Conservation (phyloP, 2,329 filamentous ascomycete species). For the Neurospora sp. region DNA sequence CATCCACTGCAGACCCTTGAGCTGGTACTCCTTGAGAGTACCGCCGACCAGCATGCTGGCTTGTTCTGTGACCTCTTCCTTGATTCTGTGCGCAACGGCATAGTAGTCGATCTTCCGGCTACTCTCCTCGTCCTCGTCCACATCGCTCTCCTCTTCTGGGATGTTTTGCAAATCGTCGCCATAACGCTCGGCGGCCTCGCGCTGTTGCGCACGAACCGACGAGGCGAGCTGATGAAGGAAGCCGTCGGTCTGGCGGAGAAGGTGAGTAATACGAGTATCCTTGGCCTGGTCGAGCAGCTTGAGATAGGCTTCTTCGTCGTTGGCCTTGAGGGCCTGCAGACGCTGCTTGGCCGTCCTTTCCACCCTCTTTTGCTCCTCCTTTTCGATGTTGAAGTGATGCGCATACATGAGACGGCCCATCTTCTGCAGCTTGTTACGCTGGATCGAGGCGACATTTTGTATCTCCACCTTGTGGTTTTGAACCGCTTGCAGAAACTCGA, state of each 20-base stretch:
- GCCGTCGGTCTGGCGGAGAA: constrained; percentile 92
- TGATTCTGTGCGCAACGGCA: constrained; percentile 89
- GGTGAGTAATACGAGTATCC: constrained; percentile 96
- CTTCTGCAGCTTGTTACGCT: constrained; percentile 70
- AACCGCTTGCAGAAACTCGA: constrained; percentile 82
- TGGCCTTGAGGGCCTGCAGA: constrained; percentile 96
- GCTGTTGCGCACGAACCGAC: constrained; percentile 90
- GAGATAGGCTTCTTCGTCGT: constrained; percentile 98
- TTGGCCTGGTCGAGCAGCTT: constrained; percentile 97
- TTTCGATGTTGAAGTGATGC: constrained; percentile 94
- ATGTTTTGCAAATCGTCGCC: constrained; percentile 52
- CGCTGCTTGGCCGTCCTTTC: constrained; percentile 97
- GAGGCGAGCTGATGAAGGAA: constrained; percentile 93
- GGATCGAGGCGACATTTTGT: constrained; percentile 52
- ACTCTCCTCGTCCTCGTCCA: constrained; percentile 55
- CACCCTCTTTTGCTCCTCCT: constrained; percentile 97
- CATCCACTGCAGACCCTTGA: constrained; percentile 99
- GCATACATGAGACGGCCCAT: constrained; percentile 79
- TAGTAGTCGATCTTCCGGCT: constrained; percentile 94
- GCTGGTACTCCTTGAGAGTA: constrained; percentile 89
- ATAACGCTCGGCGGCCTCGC: constrained; percentile 69
- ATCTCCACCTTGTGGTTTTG: constrained; percentile 74
- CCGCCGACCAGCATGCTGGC: constrained; percentile 83
- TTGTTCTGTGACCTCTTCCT: constrained; percentile 80
- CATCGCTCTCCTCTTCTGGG: constrained; percentile 56